A percentile compares a stretch with the other conserved stretches of the same genome.
phyloP scores from a whole-genome alignment of 2,329 filamentous ascomycete species.

The Microdochium paspali region DNA sequence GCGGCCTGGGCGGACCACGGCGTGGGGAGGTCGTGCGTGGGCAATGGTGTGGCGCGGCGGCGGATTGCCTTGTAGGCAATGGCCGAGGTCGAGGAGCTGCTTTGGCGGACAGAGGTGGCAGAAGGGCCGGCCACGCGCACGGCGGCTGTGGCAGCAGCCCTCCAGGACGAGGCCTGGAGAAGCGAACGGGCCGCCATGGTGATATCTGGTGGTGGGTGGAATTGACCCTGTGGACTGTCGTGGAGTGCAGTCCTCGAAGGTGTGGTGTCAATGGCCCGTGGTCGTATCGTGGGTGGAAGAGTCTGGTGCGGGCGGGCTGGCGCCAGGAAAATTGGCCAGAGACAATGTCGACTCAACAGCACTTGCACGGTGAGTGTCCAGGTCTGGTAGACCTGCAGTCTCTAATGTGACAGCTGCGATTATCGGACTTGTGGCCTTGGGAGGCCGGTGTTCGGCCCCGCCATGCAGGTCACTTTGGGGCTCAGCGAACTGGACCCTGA shows the following conservation, averaged over 20 bases:
- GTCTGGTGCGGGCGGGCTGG: too few relatives aligned
- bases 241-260: not conserved
- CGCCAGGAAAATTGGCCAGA: not conserved
- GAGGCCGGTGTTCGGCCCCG: too few relatives aligned
- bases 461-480: too few relatives aligned
- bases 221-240: not conserved
- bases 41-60: conserved; percentile 75
- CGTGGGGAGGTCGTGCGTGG: conserved; percentile 66
- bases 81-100: conserved; percentile 75
- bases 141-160: conserved; percentile 10
- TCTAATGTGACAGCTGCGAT: too few relatives aligned
- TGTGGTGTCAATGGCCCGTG: not conserved
- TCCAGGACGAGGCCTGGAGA: conserved; percentile 7
- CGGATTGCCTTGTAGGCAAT: conserved; percentile 96
- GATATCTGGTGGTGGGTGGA: not conserved
- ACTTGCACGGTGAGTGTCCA: too few relatives aligned
- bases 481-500: too few relatives aligned
- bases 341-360: not conserved
- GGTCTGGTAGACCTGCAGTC: too few relatives aligned
- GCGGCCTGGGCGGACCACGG: conserved; percentile 87
- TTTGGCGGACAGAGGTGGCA: conserved; percentile 25
- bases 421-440: too few relatives aligned
- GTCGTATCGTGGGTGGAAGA: not conserved
- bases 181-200: not conserved
- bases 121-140: conserved; percentile 8